Base-by-base conservation (phyloP, 768 basidiomycete species). In the Termitomyces sp. region DNA sequence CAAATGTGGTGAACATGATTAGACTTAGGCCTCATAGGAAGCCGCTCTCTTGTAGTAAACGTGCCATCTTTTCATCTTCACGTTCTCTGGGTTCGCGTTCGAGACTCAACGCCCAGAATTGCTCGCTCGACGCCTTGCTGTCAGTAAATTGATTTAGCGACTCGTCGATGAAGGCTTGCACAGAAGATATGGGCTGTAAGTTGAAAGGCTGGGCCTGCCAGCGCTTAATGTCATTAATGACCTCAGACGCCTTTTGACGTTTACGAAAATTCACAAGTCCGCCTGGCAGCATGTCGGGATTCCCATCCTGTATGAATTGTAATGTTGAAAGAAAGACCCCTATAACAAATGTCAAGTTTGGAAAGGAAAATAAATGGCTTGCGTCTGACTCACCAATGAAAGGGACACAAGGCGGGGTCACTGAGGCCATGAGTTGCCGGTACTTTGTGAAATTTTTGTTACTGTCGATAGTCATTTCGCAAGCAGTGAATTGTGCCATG, bases 261-360 rank as follows among this genome's bases (percentile, higher is more conserved):
- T 99, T 99, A 69, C 88, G 85, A 77, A 98, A 98, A 76, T 98
- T 98, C 74, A 98, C 87, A 63, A 96, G 77, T 57, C 83, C 82
- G 8, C 85, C 89, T 18, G 82, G 81, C 10, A 97, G 77, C 64
- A 80, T 85, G 75, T 98, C 93, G 53, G 89, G 88, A 68, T 93
- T 94, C 9, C 96, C 97, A 66, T 98, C 97, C 73, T 97, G 93
- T 70, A 97, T 96, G 73, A 98, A 98, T n/a, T 95, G 95, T 61
- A 98, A 78, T 7, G 91, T 93, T 6, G 96, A 95, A 30, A 99
- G 83, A 77, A 96, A 98, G 56, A 98, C 91, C 67, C 97, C 96
- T 97, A 60, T 10, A 18, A 13, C 9, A 41, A 28, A 38, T 46
- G 53, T 66, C 18, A 62, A 41, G n/a, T 32, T 57, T 56, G 50